phyloP scores from a whole-genome alignment of 257 asterid genomes.

The Solanum raphanifolium region DNA sequence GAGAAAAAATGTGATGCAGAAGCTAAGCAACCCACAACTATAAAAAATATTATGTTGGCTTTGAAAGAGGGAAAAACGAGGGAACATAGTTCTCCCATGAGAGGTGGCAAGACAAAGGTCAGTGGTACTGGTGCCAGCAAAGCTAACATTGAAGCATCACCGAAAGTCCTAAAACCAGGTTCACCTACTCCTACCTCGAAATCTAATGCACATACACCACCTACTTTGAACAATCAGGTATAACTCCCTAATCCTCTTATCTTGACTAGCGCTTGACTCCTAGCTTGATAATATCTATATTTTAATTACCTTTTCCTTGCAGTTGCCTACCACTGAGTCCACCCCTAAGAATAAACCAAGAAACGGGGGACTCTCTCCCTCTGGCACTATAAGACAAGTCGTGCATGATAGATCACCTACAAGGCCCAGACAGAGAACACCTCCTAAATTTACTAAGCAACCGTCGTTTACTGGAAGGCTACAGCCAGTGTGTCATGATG shows the following conservation, averaged over 20 bases:
- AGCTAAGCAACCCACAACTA: conserved; percentile 57
- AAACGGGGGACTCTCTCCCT: conserved; percentile 50
- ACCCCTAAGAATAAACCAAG: conserved; percentile 61
- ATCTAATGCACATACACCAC: conserved; percentile 37
- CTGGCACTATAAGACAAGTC: conserved; percentile 32
- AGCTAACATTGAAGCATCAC: conserved; percentile 42
- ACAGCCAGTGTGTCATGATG: conserved; percentile 31
- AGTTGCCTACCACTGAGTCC: conserved; percentile 54
- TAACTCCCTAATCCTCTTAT: background rate
- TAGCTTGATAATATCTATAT: background rate
- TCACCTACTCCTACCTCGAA: conserved; percentile 19
- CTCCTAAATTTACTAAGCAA: conserved; percentile 40
- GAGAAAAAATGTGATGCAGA: conserved; percentile 26
- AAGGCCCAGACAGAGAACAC: conserved; percentile 50
- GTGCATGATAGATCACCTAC: conserved; percentile 43
- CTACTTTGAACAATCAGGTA: conserved; percentile 79
- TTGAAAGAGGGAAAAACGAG: conserved; percentile 74
- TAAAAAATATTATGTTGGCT: conserved; percentile 70
- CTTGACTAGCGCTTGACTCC: background rate
- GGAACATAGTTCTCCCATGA: conserved; percentile 80
- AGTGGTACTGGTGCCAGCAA: conserved; percentile 30
- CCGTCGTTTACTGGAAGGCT: conserved; percentile 46
- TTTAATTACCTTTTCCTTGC: conserved; percentile 10
- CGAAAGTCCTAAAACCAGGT: conserved; percentile 36
- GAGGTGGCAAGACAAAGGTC: conserved; percentile 37